Evolutionary conservation across 352 stramenopile species (phyloP), one percentile per base, ranked within the genome.

Genomic region (Pythium insidiosum): DNA sequence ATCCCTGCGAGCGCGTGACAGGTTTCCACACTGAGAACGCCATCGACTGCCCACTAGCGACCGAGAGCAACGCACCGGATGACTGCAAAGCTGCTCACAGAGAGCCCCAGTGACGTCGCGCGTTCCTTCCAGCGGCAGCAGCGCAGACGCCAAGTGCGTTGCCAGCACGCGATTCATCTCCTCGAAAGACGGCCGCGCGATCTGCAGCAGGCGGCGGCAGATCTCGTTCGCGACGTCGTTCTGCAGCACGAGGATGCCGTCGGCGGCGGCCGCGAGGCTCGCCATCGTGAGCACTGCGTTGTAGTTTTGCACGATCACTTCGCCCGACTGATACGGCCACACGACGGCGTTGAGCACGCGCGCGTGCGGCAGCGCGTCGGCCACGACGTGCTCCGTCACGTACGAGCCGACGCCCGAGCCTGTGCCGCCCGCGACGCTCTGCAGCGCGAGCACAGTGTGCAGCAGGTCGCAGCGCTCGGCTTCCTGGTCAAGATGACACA

Each of bases 241-340:
- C 41, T 78, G 66, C 16, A 93, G 50, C 55, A 86, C 71, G 22
- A 93, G 43, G 35, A 93, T 63, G 30, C 73, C 70, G 40, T 89
- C 59, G 3, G 62, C 45, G 19, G 53, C 66, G 11, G 75, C 61
- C n/a, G 69, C 54, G 16, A 95, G 72, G 28, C 76, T 70, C 19
- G 83, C 81, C 47, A 92, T 84, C 2, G 80, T 94, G 19, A 95
- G 77, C 41, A 94, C 55, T n/a, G 79, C 63, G 60, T 95, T 95
- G 63, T 95, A 95, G 55, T 92, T 91, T 50, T 95, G 84, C 33
- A 95, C 78, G 25, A 94, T 89, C 11, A 93, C 78, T 50, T 95
- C 82, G 3, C 84, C 84, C 13, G 75, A 70, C 12, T 63, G 54
- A 49, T 94, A 82, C n/a, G 83, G 83, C 76, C 81, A 92, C 45